Evolutionary conservation across 164 flowering plant genomes (phyloP).

Genomic region (Dillenia suffruticosa): DNA sequence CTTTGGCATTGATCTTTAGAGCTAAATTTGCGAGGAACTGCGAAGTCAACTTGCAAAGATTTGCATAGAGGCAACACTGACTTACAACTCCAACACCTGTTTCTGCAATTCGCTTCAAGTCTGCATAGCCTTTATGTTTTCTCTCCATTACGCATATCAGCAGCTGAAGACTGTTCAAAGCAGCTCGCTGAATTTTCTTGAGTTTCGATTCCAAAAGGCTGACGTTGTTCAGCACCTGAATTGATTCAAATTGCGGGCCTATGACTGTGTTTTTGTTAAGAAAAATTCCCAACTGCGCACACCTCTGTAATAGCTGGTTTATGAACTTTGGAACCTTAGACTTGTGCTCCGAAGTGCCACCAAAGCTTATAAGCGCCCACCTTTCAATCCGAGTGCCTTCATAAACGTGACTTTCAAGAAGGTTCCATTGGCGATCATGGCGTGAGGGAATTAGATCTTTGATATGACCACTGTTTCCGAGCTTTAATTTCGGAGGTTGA

Average conservation of each 20-base stretch:
- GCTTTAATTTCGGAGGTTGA: constrained; percentile 85
- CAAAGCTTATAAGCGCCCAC: constrained; percentile 87
- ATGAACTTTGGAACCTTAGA: constrained; percentile 61
- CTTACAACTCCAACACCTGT: constrained; percentile 75
- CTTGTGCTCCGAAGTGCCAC: constrained; percentile 71
- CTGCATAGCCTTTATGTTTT: constrained; percentile 91
- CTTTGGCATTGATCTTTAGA: constrained; percentile 91
- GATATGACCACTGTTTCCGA: constrained; percentile 68
- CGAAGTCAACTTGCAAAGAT: constrained; percentile 52
- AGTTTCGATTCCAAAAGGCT: constrained; percentile 69
- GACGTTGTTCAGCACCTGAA: constrained; percentile 63
- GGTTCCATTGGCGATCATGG: constrained; percentile 86
- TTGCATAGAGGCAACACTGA: constrained; percentile 83
- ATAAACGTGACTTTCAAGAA: constrained; percentile 70
- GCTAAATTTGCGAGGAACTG: constrained; percentile 89
- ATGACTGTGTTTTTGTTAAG: constrained; percentile 50
- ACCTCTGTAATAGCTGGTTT: constrained; percentile 61
- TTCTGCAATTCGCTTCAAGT: constrained; percentile 87
- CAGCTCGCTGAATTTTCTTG: constrained; percentile 46
- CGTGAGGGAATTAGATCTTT: constrained; percentile 72
- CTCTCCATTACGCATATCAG: constrained; percentile 84
- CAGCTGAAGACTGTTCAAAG: constrained; percentile 64
- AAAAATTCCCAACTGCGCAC: constrained; percentile 75
- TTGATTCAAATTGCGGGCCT: constrained; percentile 60
- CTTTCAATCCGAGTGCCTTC: constrained; percentile 77